phyloP scores from a whole-genome alignment of 2,329 filamentous ascomycete genomes.

The Paramyrothecium sp. region DNA sequence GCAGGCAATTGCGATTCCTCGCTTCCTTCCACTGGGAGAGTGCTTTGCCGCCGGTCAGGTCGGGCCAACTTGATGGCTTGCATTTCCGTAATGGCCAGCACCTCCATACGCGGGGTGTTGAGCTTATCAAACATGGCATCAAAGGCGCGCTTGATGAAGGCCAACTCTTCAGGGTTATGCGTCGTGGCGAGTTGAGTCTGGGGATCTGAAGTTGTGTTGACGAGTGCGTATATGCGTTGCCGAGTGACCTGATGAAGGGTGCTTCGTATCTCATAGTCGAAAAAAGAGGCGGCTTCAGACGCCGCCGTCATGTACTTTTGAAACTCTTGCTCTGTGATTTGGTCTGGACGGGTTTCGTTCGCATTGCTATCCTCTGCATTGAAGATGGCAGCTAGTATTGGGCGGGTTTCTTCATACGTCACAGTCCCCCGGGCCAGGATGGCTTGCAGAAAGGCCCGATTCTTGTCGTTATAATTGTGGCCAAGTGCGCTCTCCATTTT shows the following conservation, averaged over 20 bases:
- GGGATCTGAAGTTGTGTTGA: constrained; percentile 84
- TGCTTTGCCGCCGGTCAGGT: constrained; percentile 39
- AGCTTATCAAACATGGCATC: constrained; percentile 90
- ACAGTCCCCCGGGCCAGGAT: constrained; percentile 77
- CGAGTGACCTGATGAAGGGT: constrained; percentile 66
- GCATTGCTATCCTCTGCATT: constrained; percentile 45
- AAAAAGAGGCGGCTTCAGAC: constrained; percentile 70
- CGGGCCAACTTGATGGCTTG: constrained; percentile 72
- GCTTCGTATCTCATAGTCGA: constrained; percentile 86
- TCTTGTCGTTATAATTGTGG: constrained; percentile 54
- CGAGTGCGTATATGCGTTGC: constrained; percentile 73
- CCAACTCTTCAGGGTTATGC: constrained; percentile 78
- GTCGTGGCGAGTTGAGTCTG: constrained; percentile 85
- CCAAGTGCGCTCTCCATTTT: constrained; percentile 26
- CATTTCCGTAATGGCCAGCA: constrained; percentile 77
- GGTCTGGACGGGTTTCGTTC: constrained; percentile 48
- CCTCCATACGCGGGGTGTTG: constrained; percentile 77
- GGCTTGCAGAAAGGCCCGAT: constrained; percentile 88
- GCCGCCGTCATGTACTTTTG: constrained; percentile 66
- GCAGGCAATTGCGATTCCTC: constrained; percentile 29
- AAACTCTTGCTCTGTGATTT: constrained; percentile 69
- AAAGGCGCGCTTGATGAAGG: constrained; percentile 82
- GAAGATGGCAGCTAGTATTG: constrained; percentile 74
- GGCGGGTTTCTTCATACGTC: constrained; percentile 70
- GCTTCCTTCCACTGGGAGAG: constrained; percentile 23